A percentile compares a stretch with the other conserved stretches of the same genome.
phyloP scores from a whole-genome alignment of 495 filamentous ascomycete species.

The Physcia stellaris region DNA sequence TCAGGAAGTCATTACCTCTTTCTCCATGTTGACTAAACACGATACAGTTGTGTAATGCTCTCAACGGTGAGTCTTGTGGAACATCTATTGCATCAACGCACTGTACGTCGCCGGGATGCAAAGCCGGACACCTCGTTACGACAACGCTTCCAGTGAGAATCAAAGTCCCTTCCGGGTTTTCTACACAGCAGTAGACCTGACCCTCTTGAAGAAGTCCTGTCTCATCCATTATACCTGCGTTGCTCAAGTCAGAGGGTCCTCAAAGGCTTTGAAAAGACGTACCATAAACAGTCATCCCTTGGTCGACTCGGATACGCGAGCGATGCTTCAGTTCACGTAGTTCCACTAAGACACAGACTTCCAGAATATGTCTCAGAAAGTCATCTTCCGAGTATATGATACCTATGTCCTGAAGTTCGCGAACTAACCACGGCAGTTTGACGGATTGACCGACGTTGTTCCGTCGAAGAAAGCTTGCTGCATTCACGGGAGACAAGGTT shows the following conservation, averaged over 20 bases:
- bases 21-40: conserved; percentile 56
- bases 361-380: conserved; percentile 51
- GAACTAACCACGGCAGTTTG: conserved; percentile 44
- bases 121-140: conserved; percentile 58
- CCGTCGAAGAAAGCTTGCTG: conserved; percentile 44
- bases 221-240: conserved; percentile 56
- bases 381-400: conserved; percentile 48
- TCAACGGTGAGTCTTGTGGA: conserved; percentile 46
- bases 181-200: conserved; percentile 46
- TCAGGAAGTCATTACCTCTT: too few species aligned
- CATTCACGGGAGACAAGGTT: conserved; percentile 38
- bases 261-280: neutral
- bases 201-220: conserved; percentile 52
- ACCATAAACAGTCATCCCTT: conserved; percentile 63
- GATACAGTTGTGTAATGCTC: conserved; percentile 52
- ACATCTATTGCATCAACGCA: conserved; percentile 36
- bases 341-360: conserved; percentile 48
- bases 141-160: conserved; percentile 25
- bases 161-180: conserved; percentile 18
- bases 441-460: conserved; percentile 41
- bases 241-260: neutral
- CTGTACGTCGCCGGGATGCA: conserved; percentile 75
- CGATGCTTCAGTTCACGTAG: conserved; percentile 63
- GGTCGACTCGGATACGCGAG: conserved; percentile 51
- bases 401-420: conserved; percentile 32